Evolutionary conservation across 2,329 filamentous ascomycete species (phyloP), one percentile per base, ranked within the genome.

Genomic region (Penicillium sp.): DNA sequence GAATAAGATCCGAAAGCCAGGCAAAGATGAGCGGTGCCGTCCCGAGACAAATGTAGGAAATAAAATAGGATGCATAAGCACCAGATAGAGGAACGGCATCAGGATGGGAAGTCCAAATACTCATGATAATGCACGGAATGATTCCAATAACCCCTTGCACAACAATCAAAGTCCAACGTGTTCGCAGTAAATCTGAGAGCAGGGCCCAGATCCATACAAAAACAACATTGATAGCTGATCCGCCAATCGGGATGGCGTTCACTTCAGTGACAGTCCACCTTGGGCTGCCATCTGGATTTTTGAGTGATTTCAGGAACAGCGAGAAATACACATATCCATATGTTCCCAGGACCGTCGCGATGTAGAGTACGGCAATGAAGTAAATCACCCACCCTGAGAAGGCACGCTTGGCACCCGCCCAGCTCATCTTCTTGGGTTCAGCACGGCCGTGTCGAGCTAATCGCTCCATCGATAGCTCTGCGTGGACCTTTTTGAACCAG

Each of bases 151-250:
- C 50, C 19, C 71, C 77, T 68, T 84, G 81, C 2, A 71, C 63
- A 7, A 84, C 69, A 29, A 84, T 79, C 6, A 84, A 69, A 0
- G 75, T 76, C 81, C 81, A 84, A 22, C 82, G 70, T 0, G 80
- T 82, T 37, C 75, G 74, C 1, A 84, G 62, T 9, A 76, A 65
- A 65, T 84, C 81, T 0, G 81, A 84, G 0, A 82, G 64, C 2
- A 82, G 74, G 1, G 81, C 81, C 81, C 81, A 84, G 13, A 82
- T 74, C 81, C 81, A 83, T 1, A 83, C 81, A 54, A 80, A 81
- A 0, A 77, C 71, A 2, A 82, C 78, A 19, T 81, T 80, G 49
- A 82, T 80, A 4, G 78, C 79, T 4, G 76, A 71, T 11, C 79
- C 80, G 10, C 71, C 78, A 16, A 82, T 81, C 0, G 80, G 79